Evolutionary conservation across 495 filamentous ascomycete species (phyloP).

Genomic region (Penicillium cataractarum): DNA sequence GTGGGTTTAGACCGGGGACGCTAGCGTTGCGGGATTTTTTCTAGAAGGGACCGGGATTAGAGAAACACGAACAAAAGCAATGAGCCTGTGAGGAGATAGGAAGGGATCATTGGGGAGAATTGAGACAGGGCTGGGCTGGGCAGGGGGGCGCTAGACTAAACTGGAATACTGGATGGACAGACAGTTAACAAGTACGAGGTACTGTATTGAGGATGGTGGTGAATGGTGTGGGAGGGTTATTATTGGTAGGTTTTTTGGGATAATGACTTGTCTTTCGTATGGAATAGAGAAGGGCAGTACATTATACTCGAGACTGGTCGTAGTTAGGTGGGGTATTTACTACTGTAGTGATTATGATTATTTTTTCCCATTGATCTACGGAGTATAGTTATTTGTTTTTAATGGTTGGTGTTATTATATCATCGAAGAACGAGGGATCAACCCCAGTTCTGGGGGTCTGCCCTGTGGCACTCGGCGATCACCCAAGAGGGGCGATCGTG

Average conservation of each 20-base stretch:
- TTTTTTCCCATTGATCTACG: background rate
- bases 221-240: too few relatives aligned
- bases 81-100: too few relatives aligned
- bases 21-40: conserved; percentile 30
- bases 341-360: background rate
- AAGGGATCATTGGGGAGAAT: background rate
- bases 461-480: conserved; percentile 9
- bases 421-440: conserved; percentile 5
- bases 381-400: background rate
- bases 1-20: conserved; percentile 7
- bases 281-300: background rate
- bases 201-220: background rate
- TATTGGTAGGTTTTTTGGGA: background rate
- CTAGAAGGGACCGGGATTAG: conserved; percentile 22
- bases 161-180: background rate
- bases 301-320: background rate
- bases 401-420: conserved; percentile 1
- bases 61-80: conserved; percentile 13
- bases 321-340: background rate
- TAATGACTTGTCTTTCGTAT: background rate
- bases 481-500: conserved; percentile 9
- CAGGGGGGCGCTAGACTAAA: background rate
- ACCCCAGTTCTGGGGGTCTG: conserved; percentile 7
- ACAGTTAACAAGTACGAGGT: too few relatives aligned
- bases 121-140: background rate